Conservation (phyloP, 176 grass and related monocot species). For the Elymus sibiricus region DNA sequence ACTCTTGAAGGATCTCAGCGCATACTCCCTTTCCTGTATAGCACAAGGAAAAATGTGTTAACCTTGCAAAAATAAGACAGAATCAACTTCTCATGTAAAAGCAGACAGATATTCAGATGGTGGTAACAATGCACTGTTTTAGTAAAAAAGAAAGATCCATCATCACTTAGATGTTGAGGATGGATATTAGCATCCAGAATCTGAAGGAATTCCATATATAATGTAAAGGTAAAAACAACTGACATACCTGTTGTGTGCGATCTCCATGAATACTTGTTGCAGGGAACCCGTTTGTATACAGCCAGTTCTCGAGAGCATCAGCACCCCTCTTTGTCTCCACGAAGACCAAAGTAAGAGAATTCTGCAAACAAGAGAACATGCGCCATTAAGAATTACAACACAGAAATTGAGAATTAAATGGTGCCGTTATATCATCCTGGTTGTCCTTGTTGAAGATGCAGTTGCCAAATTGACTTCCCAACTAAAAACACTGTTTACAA, state of each 20-base stretch:
- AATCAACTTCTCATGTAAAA: not conserved
- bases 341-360: conserved; percentile 84
- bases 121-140: not conserved
- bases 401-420: not conserved
- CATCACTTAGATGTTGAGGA: not conserved
- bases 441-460: not conserved
- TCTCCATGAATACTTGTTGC: conserved; percentile 97
- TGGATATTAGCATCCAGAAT: not conserved
- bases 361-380: conserved; percentile 43
- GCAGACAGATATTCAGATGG: not conserved
- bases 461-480: not conserved
- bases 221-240: not conserved
- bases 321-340: conserved; percentile 97
- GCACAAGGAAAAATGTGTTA: not conserved
- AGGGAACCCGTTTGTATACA: conserved; percentile 84
- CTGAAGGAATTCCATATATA: not conserved
- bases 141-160: not conserved
- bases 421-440: not conserved
- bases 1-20: conserved; percentile 81
- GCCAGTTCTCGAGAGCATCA: conserved; percentile 92
- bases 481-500: too few species aligned
- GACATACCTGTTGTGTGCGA: conserved; percentile 68
- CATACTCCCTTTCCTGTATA: conserved; percentile 78
- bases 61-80: not conserved
- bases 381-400: too few species aligned